These are phyloP conservation scores for Alternaria gaisen DNA, from an alignment of 2,329 filamentous ascomycete genomes.

Conservation along the genomic window DNA sequence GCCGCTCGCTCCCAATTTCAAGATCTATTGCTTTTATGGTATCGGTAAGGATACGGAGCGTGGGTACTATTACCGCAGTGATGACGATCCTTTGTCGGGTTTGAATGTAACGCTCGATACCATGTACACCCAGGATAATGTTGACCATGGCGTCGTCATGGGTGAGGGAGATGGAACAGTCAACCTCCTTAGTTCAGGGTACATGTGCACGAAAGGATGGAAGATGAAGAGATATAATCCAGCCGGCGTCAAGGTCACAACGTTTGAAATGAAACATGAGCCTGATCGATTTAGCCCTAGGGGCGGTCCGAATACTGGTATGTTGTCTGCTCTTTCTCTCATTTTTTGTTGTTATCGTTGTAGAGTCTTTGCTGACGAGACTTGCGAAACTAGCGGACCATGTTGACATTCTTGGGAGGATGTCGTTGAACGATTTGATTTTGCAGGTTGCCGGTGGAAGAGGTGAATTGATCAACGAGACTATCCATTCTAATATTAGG, in stretches of 20 bases:
- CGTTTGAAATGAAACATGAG: slow-evolving; percentile 96
- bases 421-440: slow-evolving; percentile 89
- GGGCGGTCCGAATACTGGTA: slow-evolving; percentile 71
- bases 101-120: slow-evolving; percentile 70
- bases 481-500: slow-evolving; percentile 80
- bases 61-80: slow-evolving; percentile 86
- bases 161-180: slow-evolving; percentile 97
- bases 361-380: slow-evolving; percentile 10
- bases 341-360: not conserved
- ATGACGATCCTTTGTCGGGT: slow-evolving; percentile 70
- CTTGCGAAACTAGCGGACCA: slow-evolving; percentile 72
- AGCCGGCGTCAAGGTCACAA: slow-evolving; percentile 78
- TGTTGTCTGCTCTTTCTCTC: slow-evolving; percentile 20
- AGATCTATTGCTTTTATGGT: slow-evolving; percentile 97
- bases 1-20: slow-evolving; percentile 85
- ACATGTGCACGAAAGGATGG: slow-evolving; percentile 98
- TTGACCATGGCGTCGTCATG: slow-evolving; percentile 91
- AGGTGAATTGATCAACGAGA: slow-evolving; percentile 80
- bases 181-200: slow-evolving; percentile 87
- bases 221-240: slow-evolving; percentile 93
- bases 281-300: slow-evolving; percentile 90
- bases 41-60: slow-evolving; percentile 93
- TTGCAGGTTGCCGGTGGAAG: slow-evolving; percentile 84
- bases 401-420: slow-evolving; percentile 91
- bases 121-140: slow-evolving; percentile 55